Base-by-base conservation (phyloP, 176 grass and related monocot species). In the Oryza coarctata region DNA sequence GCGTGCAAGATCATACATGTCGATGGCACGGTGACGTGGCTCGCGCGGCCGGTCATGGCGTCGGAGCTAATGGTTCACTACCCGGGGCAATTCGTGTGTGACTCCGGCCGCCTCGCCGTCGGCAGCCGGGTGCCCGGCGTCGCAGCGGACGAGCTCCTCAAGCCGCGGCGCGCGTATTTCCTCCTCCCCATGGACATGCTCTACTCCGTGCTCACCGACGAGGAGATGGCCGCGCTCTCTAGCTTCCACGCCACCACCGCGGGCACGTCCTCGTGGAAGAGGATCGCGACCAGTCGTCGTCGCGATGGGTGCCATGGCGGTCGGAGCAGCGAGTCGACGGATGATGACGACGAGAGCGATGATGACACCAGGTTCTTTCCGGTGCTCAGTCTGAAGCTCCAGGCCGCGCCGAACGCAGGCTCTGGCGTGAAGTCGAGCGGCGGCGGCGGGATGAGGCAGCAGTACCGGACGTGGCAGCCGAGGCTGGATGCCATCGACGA, bases 161-260 rank as follows among this genome's bases (percentile, higher is more conserved):
- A 86, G 62, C 84, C 88, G 41, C 82, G 63, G 52, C 90, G 62
- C 29, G 67, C 88, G 0, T 98, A 98, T 90, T 95, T 95, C 80
- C 89, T 98, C 11, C 93, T 98, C 12, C 96, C 93, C 22, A 84
- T 95, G 81, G 96, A 95, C 90, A 94, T 98, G 86, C 85, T 98
- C 58, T 98, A 95, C 87, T 98, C 96, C 63, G 93, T 98, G 63
- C 96, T 98, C 85, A 98, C 96, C 22, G 80, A 91, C 55, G 96
- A 95, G 25, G 96, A 98, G 88, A 91, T 93, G 93, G 85, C 83
- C 76, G 74, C 85, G 34, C 83, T 95, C 38, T 75, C 93, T 10
- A 38, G 39, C 2, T 76, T 68, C 63, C 90, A 81, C 79, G 88
- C 88, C 49, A 47, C 88, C 49, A 38, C 68, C 3, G 80, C 85